Percentiles rank a stretch among this genome's conserved stretches.
Conservation (phyloP, 1,284 basidiomycete genomes). For the Termitomyces sp. region DNA sequence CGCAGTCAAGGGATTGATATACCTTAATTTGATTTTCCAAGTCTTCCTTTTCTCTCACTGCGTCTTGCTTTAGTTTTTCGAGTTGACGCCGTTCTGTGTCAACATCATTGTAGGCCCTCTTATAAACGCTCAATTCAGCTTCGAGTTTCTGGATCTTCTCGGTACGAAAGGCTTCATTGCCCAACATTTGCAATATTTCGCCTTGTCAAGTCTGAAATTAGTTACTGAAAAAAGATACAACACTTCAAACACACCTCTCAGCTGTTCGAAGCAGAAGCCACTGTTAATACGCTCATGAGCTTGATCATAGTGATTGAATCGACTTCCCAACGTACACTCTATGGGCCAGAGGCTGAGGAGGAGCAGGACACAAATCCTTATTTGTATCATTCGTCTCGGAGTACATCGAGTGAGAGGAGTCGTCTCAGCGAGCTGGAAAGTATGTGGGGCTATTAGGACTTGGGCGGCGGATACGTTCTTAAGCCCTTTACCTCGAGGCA, state of each 20-base stretch:
- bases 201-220: slow-evolving; percentile 19
- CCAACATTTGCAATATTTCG: slow-evolving; percentile 26
- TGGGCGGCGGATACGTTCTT: not conserved
- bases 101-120: slow-evolving; percentile 33
- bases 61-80: slow-evolving; percentile 27
- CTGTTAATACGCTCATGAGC: slow-evolving; percentile 11
- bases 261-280: slow-evolving; percentile 26
- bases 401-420: slow-evolving; percentile 9
- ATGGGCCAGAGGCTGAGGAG: slow-evolving; percentile 12
- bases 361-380: slow-evolving; percentile 7
- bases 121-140: slow-evolving; percentile 33
- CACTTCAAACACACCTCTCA: slow-evolving; percentile 23
- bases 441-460: not conserved
- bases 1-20: not conserved
- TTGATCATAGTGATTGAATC: not conserved
- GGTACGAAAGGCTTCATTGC: slow-evolving; percentile 20
- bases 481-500: slow-evolving; percentile 13
- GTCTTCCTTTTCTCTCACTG: slow-evolving; percentile 31
- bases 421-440: not conserved
- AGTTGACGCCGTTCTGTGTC: slow-evolving; percentile 29
- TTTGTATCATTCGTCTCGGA: slow-evolving; percentile 13
- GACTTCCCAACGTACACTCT: slow-evolving; percentile 14
- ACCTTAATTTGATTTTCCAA: slow-evolving; percentile 38
- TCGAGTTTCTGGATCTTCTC: slow-evolving; percentile 32
- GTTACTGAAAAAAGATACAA: not conserved